These are phyloP conservation scores for Boletus tylopilopsis DNA, from an alignment of 768 basidiomycete species.

Conservation along the genomic window DNA sequence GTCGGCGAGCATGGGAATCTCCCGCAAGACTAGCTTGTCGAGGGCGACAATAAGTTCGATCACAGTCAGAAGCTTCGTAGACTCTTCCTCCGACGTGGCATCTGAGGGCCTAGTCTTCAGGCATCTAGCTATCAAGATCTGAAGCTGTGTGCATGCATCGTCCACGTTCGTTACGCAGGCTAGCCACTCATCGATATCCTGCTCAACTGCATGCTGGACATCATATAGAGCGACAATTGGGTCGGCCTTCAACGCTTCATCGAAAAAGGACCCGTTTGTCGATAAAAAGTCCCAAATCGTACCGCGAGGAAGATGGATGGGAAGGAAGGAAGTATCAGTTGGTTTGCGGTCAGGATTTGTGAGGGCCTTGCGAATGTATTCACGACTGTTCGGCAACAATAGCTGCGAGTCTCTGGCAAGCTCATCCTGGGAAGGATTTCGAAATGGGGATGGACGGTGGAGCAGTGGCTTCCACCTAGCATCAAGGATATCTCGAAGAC, in stretches of 20 bases:
- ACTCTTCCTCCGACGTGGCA: no score
- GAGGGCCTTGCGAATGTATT: background rate
- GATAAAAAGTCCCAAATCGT: constrained; percentile 17
- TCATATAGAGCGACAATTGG: constrained; percentile 29
- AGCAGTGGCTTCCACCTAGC: background rate
- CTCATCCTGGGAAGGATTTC: background rate
- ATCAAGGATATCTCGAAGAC: background rate
- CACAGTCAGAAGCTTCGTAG: no score
- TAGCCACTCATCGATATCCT: constrained; percentile 33
- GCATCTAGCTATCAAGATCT: constrained; percentile 19
- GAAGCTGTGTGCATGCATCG: constrained; percentile 10
- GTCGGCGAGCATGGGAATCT: no score
- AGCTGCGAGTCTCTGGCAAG: background rate
- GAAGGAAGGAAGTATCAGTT: constrained; percentile 1
- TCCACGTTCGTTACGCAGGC: background rate
- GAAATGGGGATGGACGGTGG: background rate
- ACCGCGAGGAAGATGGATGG: background rate
- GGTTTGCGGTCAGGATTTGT: background rate
- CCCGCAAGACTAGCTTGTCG: no score
- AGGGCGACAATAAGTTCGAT: no score
- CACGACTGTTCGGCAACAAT: background rate
- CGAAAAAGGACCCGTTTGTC: constrained; percentile 5
- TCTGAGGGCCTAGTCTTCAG: no score
- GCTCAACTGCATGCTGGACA: constrained; percentile 33
- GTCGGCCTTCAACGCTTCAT: constrained; percentile 1